Base-by-base conservation (phyloP, 148 eudicot genomes). In the Camellia granthamiana region DNA sequence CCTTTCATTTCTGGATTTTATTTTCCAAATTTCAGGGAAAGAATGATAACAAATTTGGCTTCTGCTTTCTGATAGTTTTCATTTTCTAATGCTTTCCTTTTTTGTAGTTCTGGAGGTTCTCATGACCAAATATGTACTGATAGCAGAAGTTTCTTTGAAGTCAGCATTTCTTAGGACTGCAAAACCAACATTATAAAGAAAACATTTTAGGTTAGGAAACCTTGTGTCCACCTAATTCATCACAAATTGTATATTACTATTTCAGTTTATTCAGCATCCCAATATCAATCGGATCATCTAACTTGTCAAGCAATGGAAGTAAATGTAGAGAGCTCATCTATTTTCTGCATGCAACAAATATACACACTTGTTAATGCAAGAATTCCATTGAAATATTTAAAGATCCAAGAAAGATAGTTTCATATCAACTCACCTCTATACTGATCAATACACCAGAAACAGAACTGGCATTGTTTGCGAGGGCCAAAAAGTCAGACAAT, bases 401-500 rank as follows among this genome's bases (percentile, higher is more conserved):
- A 49, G 30, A 14, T 77, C 6, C 61, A 61, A 9, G 2, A 44
- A 18, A 67, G 73, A 42, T 30, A 41, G 79, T 1, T 65, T 1
- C 43, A 61, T 49, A 47, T 69, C 80, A 76, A 89, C 91, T 81
- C 71, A 94, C 99, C 97, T 96, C 97, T 80, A 96, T 87, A 80
- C 85, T 86, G 85, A 96, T 90, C 81, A 88, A 47, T 72, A 92
- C 93, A 69, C 91, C 94, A 44, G 97, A 90, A 72, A 94, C 82
- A 15, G 95, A 88, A 83, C 88, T 88, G 19, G 90, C 76, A 74
- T 96, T 90, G 68, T 84, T 87, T 15, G 87, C 81, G 14, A 88
- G 82, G 59, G 21, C 75, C 82, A 90, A 81, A 79, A 85, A 87
- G 13, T 94, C 95, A 2, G 89, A 68, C 72, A 96, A 78, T 21